Evolutionary conservation across 148 eudicot species (phyloP).

Genomic region (Mesembryanthemum crystallinum): DNA sequence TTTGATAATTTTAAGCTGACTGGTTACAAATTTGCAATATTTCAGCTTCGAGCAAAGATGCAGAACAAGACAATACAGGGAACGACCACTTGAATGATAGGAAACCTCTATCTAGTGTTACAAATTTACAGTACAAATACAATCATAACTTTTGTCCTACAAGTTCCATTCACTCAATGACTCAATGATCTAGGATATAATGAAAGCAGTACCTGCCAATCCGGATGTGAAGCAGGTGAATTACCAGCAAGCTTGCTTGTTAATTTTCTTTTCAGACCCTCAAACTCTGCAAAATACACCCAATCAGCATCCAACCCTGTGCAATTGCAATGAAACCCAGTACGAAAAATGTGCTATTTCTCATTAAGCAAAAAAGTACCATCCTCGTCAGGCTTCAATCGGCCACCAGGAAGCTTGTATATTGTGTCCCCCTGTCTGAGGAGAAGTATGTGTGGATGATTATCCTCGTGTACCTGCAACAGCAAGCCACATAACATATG

Average conservation of each 20-base stretch:
- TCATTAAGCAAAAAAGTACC: slow-evolving; percentile 33
- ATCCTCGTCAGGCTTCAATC: slow-evolving; percentile 74
- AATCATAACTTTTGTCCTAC: no score
- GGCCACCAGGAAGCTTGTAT: slow-evolving; percentile 91
- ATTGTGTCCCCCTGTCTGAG: slow-evolving; percentile 63
- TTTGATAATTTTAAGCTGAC: background rate
- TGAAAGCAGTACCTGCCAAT: slow-evolving; percentile 66
- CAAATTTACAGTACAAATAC: no score
- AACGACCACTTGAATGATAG: background rate
- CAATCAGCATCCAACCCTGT: slow-evolving; percentile 4
- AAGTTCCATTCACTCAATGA: no score
- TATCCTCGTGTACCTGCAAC: slow-evolving; percentile 73
- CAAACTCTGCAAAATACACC: slow-evolving; percentile 47
- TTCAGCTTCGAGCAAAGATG: background rate
- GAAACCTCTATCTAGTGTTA: no score
- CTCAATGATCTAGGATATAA: background rate
- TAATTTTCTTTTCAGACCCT: slow-evolving; percentile 73
- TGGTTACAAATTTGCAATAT: no score
- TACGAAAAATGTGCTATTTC: background rate
- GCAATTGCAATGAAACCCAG: background rate
- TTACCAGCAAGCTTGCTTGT: slow-evolving; percentile 70
- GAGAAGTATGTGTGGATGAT: slow-evolving; percentile 78
- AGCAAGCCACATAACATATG: slow-evolving; percentile 8
- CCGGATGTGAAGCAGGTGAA: slow-evolving; percentile 58
- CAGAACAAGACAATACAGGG: background rate